phyloP scores from a whole-genome alignment of 78 protist genomes.

The Monosiga brevicollis region DNA sequence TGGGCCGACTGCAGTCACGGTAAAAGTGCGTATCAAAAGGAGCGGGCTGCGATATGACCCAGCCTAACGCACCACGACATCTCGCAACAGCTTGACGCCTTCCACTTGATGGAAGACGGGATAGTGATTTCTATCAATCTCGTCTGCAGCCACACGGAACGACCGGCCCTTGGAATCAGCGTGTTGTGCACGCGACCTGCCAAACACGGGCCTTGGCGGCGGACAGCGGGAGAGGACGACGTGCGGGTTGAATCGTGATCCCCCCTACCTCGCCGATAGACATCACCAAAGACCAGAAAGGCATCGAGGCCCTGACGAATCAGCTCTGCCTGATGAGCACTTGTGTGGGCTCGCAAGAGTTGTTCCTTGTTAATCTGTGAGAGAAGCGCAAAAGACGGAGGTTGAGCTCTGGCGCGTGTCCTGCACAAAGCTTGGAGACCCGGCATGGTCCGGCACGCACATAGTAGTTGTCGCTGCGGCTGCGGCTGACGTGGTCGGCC shows the following conservation, averaged over 20 bases:
- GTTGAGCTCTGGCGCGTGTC: constrained; percentile 1
- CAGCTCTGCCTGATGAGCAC: constrained; percentile 47
- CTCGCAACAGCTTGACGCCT: neutral
- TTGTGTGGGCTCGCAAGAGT: constrained; percentile 33
- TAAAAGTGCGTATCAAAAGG: neutral
- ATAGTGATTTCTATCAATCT: neutral
- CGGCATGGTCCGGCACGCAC: neutral
- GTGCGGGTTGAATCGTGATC: too few relatives aligned
- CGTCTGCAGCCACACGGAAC: neutral
- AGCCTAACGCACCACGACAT: neutral
- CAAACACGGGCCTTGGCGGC: neutral
- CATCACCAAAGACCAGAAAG: constrained; percentile 75
- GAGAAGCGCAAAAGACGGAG: neutral
- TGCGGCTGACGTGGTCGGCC: constrained; percentile 39
- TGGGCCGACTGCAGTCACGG: neutral
- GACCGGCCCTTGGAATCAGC: neutral
- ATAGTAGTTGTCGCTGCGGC: constrained; percentile 49
- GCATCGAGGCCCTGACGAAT: constrained; percentile 20
- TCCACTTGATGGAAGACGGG: neutral
- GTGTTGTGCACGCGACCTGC: neutral
- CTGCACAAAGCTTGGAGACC: neutral
- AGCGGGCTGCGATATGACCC: constrained; percentile 14
- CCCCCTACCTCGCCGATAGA: constrained; percentile 76
- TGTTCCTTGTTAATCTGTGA: too few relatives aligned
- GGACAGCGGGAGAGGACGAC: constrained; percentile 79